Conservation (phyloP, 192 early-diverging fungal species). For the Coemansia sp. region DNA sequence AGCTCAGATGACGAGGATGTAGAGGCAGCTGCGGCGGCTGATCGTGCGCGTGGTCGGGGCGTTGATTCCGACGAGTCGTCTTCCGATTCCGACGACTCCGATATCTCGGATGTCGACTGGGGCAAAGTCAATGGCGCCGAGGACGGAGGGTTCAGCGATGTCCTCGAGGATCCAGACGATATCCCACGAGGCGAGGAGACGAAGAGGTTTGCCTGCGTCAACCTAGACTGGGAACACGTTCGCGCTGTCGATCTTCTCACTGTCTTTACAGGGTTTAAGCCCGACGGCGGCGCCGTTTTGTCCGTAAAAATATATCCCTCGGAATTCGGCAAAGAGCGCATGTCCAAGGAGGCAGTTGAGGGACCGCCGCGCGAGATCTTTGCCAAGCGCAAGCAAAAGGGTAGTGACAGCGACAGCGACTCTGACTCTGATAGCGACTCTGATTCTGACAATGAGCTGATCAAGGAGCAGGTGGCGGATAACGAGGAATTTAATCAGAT, state of each 20-base stretch:
- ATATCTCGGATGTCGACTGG: slow-evolving; percentile 36
- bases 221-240: slow-evolving; percentile 95
- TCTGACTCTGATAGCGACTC: slow-evolving; percentile 16
- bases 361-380: slow-evolving; percentile 49
- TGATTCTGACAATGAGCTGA: slow-evolving; percentile 31
- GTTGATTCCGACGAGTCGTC: slow-evolving; percentile 51
- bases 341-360: slow-evolving; percentile 46
- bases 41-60: slow-evolving; percentile 81
- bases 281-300: slow-evolving; percentile 63
- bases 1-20: slow-evolving; percentile 20
- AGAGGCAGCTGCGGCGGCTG: slow-evolving; percentile 29
- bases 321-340: slow-evolving; percentile 70
- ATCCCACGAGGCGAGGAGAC: slow-evolving; percentile 63
- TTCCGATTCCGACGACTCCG: slow-evolving; percentile 30
- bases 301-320: slow-evolving; percentile 81
- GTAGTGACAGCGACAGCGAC: slow-evolving; percentile 25
- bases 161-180: slow-evolving; percentile 57
- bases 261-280: slow-evolving; percentile 82
- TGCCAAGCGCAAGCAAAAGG: slow-evolving; percentile 23
- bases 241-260: slow-evolving; percentile 83
- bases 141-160: slow-evolving; percentile 53
- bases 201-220: slow-evolving; percentile 77
- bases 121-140: slow-evolving; percentile 31
- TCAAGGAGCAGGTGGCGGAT: slow-evolving; percentile 54
- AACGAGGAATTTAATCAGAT: slow-evolving; percentile 80